Evolutionary conservation across 441 rosid genomes (phyloP).

Genomic region (Sinapis alba): DNA sequence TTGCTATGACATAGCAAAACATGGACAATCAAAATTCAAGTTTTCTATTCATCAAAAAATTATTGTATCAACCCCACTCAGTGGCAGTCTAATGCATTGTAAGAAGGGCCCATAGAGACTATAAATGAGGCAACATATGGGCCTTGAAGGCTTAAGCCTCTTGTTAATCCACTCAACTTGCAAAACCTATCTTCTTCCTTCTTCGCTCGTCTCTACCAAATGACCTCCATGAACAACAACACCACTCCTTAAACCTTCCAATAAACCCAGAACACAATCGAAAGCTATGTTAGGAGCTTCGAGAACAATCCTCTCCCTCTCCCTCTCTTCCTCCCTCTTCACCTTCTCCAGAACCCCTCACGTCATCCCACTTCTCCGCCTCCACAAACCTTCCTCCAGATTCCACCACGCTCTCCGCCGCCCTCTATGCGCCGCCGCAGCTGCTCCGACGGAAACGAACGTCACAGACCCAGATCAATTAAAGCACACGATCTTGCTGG

Average conservation of each 20-base stretch:
- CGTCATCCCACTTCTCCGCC: slow-evolving; percentile 50
- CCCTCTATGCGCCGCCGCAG: slow-evolving; percentile 48
- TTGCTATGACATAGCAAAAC: too few relatives aligned
- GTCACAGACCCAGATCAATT: slow-evolving; percentile 52
- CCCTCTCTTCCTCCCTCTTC: slow-evolving; percentile 46
- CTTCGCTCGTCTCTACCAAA: slow-evolving; percentile 1
- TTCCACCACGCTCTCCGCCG: slow-evolving; percentile 54
- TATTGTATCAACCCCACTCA: too few relatives aligned
- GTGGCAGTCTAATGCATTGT: too few relatives aligned
- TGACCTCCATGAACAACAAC: slow-evolving; percentile 14
- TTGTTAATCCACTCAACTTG: slow-evolving; percentile 18
- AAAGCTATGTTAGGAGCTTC: slow-evolving; percentile 56
- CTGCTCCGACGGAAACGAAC: slow-evolving; percentile 30
- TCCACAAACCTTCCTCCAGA: slow-evolving; percentile 49
- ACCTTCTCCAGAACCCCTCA: slow-evolving; percentile 36
- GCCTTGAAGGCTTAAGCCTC: too few relatives aligned
- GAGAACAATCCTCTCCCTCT: slow-evolving; percentile 39
- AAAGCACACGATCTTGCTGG: slow-evolving; percentile 77
- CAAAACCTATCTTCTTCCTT: slow-evolving; percentile 36
- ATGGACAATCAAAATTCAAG: too few relatives aligned
- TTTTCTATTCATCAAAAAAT: too few relatives aligned
- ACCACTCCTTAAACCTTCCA: slow-evolving; percentile 10
- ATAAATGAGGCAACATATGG: too few relatives aligned
- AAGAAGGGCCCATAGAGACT: too few relatives aligned
- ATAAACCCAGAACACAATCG: slow-evolving; percentile 22